Percentiles rank a stretch among this genome's conserved stretches.
Conservation (phyloP, 495 filamentous ascomycete species). For the Aspergillus leporis region DNA sequence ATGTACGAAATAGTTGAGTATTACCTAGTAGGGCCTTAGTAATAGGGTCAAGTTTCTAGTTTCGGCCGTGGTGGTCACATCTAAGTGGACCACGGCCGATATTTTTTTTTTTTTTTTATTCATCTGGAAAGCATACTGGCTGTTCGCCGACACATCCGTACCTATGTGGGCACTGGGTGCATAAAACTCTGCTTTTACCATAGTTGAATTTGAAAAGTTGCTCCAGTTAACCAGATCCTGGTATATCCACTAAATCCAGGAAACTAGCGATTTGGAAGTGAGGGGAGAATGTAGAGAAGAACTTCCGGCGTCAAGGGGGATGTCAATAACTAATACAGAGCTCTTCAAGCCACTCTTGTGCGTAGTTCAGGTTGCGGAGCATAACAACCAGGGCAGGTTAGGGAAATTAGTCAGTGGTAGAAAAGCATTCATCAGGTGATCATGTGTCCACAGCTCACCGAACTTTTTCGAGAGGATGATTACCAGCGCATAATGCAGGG, state of each 20-base stretch:
- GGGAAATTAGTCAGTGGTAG: background rate
- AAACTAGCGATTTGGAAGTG: slow-evolving; percentile 7
- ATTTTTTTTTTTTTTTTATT: slow-evolving; percentile 6
- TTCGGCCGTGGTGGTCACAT: slow-evolving; percentile 2
- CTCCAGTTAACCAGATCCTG: background rate
- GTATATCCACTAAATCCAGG: background rate
- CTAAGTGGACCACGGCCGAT: slow-evolving; percentile 2
- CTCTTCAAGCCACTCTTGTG: slow-evolving; percentile 3
- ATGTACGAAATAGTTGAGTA: background rate
- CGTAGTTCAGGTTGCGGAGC: slow-evolving; percentile 4
- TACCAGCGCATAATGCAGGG: background rate
- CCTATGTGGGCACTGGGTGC: slow-evolving; percentile 4
- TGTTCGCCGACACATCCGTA: slow-evolving; percentile 15
- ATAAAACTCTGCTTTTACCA: background rate
- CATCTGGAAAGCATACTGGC: background rate
- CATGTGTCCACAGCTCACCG: too few relatives aligned
- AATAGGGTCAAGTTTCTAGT: slow-evolving; percentile 3
- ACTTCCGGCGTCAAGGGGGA: slow-evolving; percentile 8
- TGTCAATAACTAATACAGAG: slow-evolving; percentile 11
- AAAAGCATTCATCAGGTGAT: background rate
- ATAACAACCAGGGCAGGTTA: background rate
- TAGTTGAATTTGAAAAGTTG: background rate
- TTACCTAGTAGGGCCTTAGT: background rate
- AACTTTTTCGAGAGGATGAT: too few relatives aligned
- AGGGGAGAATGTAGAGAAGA: slow-evolving; percentile 7